Conservation (phyloP, 2,329 filamentous ascomycete genomes). For the Aspergillus udagawae region DNA sequence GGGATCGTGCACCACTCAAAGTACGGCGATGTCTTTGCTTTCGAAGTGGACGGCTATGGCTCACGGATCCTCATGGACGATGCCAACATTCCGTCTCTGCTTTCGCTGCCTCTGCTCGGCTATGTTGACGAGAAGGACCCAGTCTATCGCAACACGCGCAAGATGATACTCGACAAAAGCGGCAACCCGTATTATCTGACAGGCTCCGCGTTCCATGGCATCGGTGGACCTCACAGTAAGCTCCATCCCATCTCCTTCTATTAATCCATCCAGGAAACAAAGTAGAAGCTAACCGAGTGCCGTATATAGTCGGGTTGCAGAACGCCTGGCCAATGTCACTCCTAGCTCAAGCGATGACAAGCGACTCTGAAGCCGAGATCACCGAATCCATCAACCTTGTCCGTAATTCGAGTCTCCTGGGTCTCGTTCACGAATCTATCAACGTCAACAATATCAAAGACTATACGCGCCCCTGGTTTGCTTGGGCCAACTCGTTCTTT, state of each 20-base stretch:
- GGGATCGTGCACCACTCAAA: slow-evolving; percentile 57
- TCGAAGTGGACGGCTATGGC: slow-evolving; percentile 63
- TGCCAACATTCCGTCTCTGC: slow-evolving; percentile 60
- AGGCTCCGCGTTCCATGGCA: slow-evolving; percentile 75
- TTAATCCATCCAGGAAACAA: neutral
- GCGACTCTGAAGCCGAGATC: slow-evolving; percentile 77
- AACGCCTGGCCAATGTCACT: slow-evolving; percentile 98
- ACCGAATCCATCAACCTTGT: slow-evolving; percentile 67
- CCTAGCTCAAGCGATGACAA: slow-evolving; percentile 86
- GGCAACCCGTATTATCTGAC: slow-evolving; percentile 87
- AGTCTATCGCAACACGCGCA: slow-evolving; percentile 83
- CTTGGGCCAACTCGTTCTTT: slow-evolving; percentile 97
- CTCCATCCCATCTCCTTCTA: slow-evolving; percentile 3
- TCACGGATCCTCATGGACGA: slow-evolving; percentile 62
- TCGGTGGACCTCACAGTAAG: slow-evolving; percentile 70
- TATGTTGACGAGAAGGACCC: slow-evolving; percentile 57
- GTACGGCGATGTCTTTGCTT: slow-evolving; percentile 60
- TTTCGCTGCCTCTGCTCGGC: slow-evolving; percentile 57
- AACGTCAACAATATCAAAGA: slow-evolving; percentile 66
- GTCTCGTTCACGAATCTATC: slow-evolving; percentile 87
- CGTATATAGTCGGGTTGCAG: slow-evolving; percentile 69
- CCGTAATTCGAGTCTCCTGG: slow-evolving; percentile 68
- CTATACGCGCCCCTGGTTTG: slow-evolving; percentile 93
- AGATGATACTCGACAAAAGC: slow-evolving; percentile 68
- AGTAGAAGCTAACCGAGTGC: slow-evolving; percentile 20